These are phyloP conservation scores for Fonsecaea pedrosoi DNA, from an alignment of 2,329 filamentous ascomycete species.

Conservation along the genomic window DNA sequence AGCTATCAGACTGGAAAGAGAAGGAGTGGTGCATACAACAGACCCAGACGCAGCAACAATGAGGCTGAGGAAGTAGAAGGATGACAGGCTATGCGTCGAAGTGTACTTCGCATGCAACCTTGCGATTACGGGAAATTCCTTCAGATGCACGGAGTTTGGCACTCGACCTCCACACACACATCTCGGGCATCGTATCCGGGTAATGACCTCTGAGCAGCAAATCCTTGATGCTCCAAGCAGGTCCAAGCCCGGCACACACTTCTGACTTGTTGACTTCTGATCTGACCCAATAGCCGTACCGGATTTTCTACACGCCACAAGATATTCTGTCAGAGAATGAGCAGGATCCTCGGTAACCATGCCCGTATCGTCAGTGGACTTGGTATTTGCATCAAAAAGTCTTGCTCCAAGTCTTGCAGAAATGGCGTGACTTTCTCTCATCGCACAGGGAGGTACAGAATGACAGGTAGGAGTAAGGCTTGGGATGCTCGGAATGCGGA, in stretches of 20 bases:
- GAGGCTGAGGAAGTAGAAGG: conserved; percentile 25
- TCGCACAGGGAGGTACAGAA: not conserved
- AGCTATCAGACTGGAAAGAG: conserved; percentile 42
- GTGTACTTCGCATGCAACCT: not conserved
- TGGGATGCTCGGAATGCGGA: not conserved
- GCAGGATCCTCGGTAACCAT: not conserved
- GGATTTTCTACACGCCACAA: too few species aligned
- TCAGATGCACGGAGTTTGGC: not conserved
- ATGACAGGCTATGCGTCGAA: not conserved
- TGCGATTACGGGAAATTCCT: not conserved
- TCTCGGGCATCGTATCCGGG: not conserved
- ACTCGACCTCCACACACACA: not conserved
- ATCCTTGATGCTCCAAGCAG: conserved; percentile 10
- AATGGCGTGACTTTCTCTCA: not conserved
- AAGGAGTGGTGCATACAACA: conserved; percentile 36
- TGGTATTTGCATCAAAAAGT: not conserved
- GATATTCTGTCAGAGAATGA: too few species aligned
- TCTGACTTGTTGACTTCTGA: too few species aligned
- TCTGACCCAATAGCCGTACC: too few species aligned
- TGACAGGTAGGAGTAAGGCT: too few species aligned
- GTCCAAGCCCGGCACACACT: conserved; percentile 1
- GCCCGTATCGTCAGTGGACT: not conserved
- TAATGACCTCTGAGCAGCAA: conserved; percentile 1
- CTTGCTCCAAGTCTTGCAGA: not conserved
- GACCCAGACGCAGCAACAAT: conserved; percentile 9